Evolutionary conservation across 2,329 filamentous ascomycete species (phyloP), one percentile per base, ranked within the genome.

Genomic region (Aspergillus terreus): DNA sequence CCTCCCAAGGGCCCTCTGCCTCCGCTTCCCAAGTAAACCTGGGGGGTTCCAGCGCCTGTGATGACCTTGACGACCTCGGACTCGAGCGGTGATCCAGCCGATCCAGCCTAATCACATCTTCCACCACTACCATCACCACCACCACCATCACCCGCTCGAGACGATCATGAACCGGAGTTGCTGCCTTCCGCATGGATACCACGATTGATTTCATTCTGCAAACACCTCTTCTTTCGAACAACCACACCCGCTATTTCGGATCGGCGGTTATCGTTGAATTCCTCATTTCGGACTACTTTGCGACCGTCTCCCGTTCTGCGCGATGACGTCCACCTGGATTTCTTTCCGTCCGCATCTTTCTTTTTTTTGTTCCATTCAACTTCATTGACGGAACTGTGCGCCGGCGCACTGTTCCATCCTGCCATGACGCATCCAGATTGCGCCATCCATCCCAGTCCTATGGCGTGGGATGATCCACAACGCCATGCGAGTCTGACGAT

Each of bases 1-100:
- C 68, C 68, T 48, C 68, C 68, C 47, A 69, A 68, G 66, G 68
- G 68, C 47, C 68, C 68, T 64, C 62, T 71, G 25, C 68, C 68
- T 59, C 68, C 68, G 49, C 61, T 71, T 54, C 68, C 68, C 33
- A 71, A 71, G 62, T 71, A 70, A 66, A 38, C 32, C 17, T 19
- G 23, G 19, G 23, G 23, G 35, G 23, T 5, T 23, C 23, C 23
- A 23, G 23, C 36, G 42, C 36, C 40, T 52, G 55, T 58, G 59
- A 68, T 61, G 66, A 69, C 61, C 53, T 55, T 67, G 61, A 69
- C 59, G 67, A 69, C 60, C 56, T 60, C 54, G 55, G 56, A 60
- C 57, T 59, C 58, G 55, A 55, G 52, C 60, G 49, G 53, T 55
- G 55, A 56, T 15, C 33, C 33, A 30, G 27, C 27, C 6, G 55